Evolutionary conservation across 1,284 basidiomycete genomes (phyloP).

Genomic region (Butyriboletus appendiculatus): DNA sequence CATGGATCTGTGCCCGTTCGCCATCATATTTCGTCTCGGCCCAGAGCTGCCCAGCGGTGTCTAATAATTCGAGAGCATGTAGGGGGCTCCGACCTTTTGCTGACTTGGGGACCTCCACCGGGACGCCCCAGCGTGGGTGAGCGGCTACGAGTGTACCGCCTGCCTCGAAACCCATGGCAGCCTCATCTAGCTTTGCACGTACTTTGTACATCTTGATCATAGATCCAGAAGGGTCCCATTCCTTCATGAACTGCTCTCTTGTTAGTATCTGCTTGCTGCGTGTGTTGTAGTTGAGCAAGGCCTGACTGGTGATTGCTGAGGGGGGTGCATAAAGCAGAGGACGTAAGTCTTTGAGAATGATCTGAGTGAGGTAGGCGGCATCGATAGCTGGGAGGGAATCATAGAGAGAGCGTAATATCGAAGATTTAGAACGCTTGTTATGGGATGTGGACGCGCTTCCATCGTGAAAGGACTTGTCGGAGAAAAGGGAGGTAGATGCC

Average conservation of each 20-base stretch:
- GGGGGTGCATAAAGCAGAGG: slow-evolving; percentile 73
- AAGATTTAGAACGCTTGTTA: slow-evolving; percentile 36
- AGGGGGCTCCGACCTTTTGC: slow-evolving; percentile 62
- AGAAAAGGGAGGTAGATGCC: slow-evolving; percentile 64
- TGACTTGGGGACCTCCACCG: slow-evolving; percentile 77
- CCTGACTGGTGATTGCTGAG: slow-evolving; percentile 40
- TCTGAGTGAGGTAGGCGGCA: slow-evolving; percentile 70
- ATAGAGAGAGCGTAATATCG: slow-evolving; percentile 57
- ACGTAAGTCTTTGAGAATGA: slow-evolving; percentile 82
- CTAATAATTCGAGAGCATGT: slow-evolving; percentile 56
- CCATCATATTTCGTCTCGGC: slow-evolving; percentile 93
- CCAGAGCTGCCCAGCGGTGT: slow-evolving; percentile 54
- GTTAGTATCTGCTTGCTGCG: slow-evolving; percentile 56
- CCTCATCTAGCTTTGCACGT: slow-evolving; percentile 59
- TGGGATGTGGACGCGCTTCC: slow-evolving; percentile 19
- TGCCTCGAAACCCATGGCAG: slow-evolving; percentile 52
- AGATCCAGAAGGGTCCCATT: slow-evolving; percentile 63
- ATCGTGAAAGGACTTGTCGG: slow-evolving; percentile 39
- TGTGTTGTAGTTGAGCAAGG: slow-evolving; percentile 56
- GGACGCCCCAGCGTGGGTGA: slow-evolving; percentile 44
- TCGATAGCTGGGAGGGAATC: slow-evolving; percentile 56
- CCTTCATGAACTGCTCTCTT: slow-evolving; percentile 63
- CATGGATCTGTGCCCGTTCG: slow-evolving; percentile 86
- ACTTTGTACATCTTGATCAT: slow-evolving; percentile 59
- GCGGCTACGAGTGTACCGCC: slow-evolving; percentile 23